Conservation (phyloP, 345 rosid genomes). For the Gossypium mustelinum region DNA sequence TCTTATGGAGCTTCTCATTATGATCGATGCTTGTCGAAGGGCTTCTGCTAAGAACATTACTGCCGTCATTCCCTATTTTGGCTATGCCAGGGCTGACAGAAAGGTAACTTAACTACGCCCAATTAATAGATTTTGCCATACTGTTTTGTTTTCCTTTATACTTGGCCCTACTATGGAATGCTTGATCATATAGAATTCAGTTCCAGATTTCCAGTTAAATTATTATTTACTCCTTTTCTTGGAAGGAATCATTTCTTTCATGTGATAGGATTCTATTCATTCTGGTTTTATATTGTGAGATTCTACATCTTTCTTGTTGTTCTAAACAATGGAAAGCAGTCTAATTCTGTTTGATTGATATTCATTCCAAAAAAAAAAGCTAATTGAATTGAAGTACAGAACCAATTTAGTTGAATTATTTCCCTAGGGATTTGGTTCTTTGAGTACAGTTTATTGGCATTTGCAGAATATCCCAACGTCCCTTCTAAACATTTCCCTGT, state of each 20-base stretch:
- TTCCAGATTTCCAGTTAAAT: background rate
- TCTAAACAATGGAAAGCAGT: background rate
- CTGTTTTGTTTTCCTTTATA: background rate
- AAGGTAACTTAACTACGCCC: slow-evolving; percentile 43
- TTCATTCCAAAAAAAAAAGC: background rate
- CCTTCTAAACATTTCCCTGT: background rate
- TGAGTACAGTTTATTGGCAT: background rate
- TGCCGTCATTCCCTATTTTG: slow-evolving; percentile 95
- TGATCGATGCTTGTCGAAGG: slow-evolving; percentile 97
- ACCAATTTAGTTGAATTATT: background rate
- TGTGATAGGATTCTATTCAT: background rate
- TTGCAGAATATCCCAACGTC: background rate
- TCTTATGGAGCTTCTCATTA: slow-evolving; percentile 91
- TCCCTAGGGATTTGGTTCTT: background rate
- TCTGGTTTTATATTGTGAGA: background rate
- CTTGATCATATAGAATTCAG: background rate
- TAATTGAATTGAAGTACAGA: background rate
- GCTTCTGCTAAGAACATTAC: slow-evolving; percentile 92
- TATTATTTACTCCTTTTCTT: background rate
- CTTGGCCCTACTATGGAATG: background rate
- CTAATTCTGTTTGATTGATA: background rate
- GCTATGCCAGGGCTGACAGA: slow-evolving; percentile 96
- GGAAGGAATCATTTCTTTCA: background rate
- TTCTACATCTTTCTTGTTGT: background rate
- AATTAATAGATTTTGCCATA: background rate